Base-by-base conservation (phyloP, 495 filamentous ascomycete genomes). In the Penicillium pancosmium region DNA sequence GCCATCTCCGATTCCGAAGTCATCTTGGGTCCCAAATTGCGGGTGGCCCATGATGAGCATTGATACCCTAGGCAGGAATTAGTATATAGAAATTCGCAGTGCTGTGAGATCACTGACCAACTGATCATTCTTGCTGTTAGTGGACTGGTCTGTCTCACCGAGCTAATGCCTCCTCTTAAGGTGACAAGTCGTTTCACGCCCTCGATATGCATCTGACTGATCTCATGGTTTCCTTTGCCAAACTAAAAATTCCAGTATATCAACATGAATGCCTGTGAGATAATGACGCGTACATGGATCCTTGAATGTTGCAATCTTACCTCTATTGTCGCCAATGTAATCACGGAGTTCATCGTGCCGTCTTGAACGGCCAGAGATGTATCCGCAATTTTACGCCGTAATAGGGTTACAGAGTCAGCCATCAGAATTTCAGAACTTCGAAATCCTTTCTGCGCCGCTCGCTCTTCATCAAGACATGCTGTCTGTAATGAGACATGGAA, bases 401-500 rank as follows among this genome's bases (percentile, higher is more conserved):
- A 60, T 31, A 83, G 55, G 40, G 75, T 59, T 21, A 83, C 75
- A 1, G 78, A 81, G 55, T 83, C 81, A 13, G 69, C 72, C 80
- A 82, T 83, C 55, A 82, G 74, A 25, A 82, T 57, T 40, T 81
- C 79, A 0, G 81, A 83, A 3, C 61, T 63, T 31, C 67, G 68
- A 43, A 82, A 82, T 0, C 79, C 80, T 46, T 72, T 79, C 57
- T 76, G 75, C 13, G 79, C 78, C 10, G 72, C 56, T 15, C 78
- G 36, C 62, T 83, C 81, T 31, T 82, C 80, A 58, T 83, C 78
- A 12, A 80, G 75, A 60, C 73, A 81, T 52, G 79, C 81, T n/a
- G 79, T 82, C 62, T 82, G 79, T 9, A 83, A 62, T 11, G 78
- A 79, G 33, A 83, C 80, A 56, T 82, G 78, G 46, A 83, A 82